Evolutionary conservation across 1,139 yeast species (phyloP), one percentile per base, ranked within the genome.

Genomic region (Kodamaea sp.): DNA sequence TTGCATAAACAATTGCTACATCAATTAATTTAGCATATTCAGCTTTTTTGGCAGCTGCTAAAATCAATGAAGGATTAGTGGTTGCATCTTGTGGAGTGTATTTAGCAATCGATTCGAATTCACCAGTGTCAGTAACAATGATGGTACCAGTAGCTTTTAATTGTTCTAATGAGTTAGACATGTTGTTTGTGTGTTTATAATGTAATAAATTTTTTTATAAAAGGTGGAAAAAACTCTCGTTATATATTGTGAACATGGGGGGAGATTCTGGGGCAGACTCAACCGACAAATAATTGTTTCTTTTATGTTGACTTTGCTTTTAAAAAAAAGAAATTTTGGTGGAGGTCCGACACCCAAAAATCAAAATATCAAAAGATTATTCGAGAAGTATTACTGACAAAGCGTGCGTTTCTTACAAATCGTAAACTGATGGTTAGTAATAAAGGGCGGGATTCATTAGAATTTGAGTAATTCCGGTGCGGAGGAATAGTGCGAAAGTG

Each of bases 41-140:
- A 40, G 92, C 70, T 74, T 89, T 87, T 70, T 85, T 87, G 46
- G 97, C 63, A 47, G 98, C 98, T 51, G 97, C 97, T 60, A 94
- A 78, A 61, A 92, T 92, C 74, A 92, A 78, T 34, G 98, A 90
- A 54, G 99, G 98, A 77, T 92, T 92, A 67, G 99, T 92, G 62
- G 98, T 92, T 52, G 98, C 96, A 70, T 92, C 98, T 75, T 92
- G 97, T 54, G 98, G 98, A 59, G 92, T 88, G 77, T 85, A 92
- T 72, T 89, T 88, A 62, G 97, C 96, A 63, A 92, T 92, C 52
- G 94, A 84, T 68, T 89, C 97, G 64, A 92, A 92, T 70, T 92
- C 98, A 75, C 98, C 98, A 49, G 97, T 90, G 75, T 92, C 98
- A 53, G 98, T 87, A 63, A 92, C 98, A 60, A 92, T 95, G 55